phyloP scores from a whole-genome alignment of 345 rosid species.

The Eucalyptus curtisii region DNA sequence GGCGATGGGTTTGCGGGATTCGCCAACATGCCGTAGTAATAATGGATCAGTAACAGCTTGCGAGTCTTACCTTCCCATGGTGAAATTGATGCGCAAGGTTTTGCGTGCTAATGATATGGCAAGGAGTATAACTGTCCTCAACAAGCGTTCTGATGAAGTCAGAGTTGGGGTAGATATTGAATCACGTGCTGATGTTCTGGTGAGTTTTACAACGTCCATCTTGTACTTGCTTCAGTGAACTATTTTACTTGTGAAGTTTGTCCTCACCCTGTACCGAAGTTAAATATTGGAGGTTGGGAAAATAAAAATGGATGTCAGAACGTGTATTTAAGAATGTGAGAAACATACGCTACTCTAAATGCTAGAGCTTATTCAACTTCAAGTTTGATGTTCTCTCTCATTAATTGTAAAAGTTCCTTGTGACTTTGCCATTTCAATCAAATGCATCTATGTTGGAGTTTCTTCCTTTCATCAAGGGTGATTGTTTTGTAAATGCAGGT shows the following conservation, averaged over 20 bases:
- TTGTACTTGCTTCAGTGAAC: background rate
- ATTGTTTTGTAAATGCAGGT: constrained; percentile 34
- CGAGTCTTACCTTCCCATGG: constrained; percentile 95
- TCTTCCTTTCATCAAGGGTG: background rate
- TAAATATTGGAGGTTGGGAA: background rate
- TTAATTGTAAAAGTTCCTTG: background rate
- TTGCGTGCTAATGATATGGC: constrained; percentile 57
- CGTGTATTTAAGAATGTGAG: background rate
- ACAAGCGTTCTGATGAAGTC: constrained; percentile 78
- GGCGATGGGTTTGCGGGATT: constrained; percentile 29
- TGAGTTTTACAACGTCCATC: constrained; percentile 16
- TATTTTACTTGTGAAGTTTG: background rate
- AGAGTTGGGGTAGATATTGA: constrained; percentile 49
- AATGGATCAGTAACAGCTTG: constrained; percentile 63
- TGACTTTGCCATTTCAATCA: background rate
- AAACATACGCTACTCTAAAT: background rate
- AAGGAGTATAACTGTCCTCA: constrained; percentile 37
- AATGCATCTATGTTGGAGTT: background rate
- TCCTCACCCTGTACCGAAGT: background rate
- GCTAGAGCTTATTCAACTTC: background rate
- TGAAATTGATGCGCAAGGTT: constrained; percentile 80
- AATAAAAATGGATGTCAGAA: background rate
- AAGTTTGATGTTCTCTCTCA: background rate
- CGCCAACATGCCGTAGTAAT: background rate
- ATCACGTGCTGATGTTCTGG: constrained; percentile 73